Percentiles rank a stretch among this genome's conserved stretches.
These are phyloP conservation scores for Botrytis galanthina DNA, from an alignment of 2,329 filamentous ascomycete species.

Conservation along the genomic window DNA sequence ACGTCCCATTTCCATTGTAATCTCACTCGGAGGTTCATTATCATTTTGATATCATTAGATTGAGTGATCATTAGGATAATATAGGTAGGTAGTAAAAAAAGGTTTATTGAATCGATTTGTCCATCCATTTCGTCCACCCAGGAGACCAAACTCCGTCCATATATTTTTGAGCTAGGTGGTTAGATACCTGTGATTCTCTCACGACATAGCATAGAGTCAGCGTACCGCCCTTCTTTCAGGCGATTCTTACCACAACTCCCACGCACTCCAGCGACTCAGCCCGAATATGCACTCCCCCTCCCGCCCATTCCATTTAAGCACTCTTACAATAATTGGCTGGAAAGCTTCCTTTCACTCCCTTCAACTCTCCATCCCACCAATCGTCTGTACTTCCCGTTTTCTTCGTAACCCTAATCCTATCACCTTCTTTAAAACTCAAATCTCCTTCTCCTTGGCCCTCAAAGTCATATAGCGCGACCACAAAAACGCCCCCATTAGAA, in stretches of 20 bases:
- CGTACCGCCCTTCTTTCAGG: neutral
- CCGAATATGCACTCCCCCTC: too few relatives aligned
- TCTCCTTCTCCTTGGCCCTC: conserved; percentile 68
- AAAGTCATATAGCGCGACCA: conserved; percentile 74
- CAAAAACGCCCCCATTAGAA: conserved; percentile 43
- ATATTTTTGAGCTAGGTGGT: neutral
- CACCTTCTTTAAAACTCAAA: conserved; percentile 72
- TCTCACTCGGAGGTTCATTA: neutral
- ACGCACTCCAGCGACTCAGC: neutral
- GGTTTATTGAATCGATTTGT: neutral
- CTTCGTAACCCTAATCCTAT: conserved; percentile 72
- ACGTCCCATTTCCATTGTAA: neutral
- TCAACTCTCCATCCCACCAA: conserved; percentile 82
- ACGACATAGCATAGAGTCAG: neutral
- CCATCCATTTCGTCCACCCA: neutral
- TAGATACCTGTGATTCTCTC: neutral
- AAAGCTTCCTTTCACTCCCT: conserved; percentile 67
- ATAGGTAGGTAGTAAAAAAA: neutral
- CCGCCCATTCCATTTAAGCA: conserved; percentile 17
- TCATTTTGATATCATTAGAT: neutral
- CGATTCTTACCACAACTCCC: neutral
- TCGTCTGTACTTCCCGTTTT: conserved; percentile 79
- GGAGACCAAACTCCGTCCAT: neutral
- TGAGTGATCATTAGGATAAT: neutral
- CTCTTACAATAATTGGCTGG: conserved; percentile 77